Evolutionary conservation across 176 grass and related monocot species (phyloP).

Genomic region (Stipa capillata): DNA sequence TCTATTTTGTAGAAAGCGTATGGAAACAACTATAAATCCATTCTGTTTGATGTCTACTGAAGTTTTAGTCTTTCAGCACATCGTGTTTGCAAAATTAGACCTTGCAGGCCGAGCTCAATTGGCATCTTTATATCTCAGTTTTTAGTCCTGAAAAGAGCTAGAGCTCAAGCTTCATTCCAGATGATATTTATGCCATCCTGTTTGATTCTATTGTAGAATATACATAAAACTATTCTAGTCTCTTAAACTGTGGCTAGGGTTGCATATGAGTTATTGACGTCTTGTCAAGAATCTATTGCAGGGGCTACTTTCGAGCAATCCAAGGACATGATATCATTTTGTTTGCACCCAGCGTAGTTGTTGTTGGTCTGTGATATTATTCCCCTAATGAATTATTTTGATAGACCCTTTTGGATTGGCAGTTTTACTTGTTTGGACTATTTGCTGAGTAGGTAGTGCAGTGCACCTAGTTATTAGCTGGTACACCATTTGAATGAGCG

Average conservation of each 20-base stretch:
- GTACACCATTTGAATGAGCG: not conserved
- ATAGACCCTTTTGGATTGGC: not conserved
- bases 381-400: not conserved
- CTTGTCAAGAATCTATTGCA: not conserved
- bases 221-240: no score
- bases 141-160: not conserved
- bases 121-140: not conserved
- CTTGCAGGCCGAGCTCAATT: not conserved
- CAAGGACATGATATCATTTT: constrained; percentile 4
- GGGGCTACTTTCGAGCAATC: not conserved
- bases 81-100: not conserved
- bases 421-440: not conserved
- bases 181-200: not conserved
- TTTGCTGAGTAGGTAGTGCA: not conserved
- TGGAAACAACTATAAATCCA: not conserved
- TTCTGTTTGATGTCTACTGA: not conserved
- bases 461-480: not conserved
- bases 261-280: no score
- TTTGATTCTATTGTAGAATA: no score
- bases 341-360: not conserved
- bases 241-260: no score
- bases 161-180: not conserved
- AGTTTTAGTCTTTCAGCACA: not conserved
- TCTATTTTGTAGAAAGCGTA: not conserved
- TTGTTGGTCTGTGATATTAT: not conserved